Percentiles rank a stretch among this genome's conserved stretches.
These are phyloP conservation scores for Beauveria australis DNA, from an alignment of 2,329 filamentous ascomycete species.

Conservation along the genomic window DNA sequence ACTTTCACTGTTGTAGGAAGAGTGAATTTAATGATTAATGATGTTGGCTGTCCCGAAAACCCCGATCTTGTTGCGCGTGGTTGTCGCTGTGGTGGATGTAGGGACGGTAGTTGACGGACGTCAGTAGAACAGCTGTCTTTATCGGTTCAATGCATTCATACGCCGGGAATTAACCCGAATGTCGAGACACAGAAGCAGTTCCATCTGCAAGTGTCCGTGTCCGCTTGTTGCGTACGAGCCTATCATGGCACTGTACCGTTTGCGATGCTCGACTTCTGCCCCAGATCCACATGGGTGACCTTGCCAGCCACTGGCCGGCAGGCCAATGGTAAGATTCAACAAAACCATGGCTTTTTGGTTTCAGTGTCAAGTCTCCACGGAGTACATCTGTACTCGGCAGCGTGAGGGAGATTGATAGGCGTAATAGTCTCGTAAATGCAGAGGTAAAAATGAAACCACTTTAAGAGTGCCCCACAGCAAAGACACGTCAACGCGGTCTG, in stretches of 20 bases:
- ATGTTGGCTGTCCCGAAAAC: no score
- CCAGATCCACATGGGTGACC: background rate
- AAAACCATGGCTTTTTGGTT: background rate
- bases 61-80: no score
- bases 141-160: background rate
- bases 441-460: conserved; percentile 9
- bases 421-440: background rate
- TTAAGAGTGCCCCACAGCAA: background rate
- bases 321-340: background rate
- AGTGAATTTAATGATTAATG: no score
- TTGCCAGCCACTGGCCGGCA: background rate
- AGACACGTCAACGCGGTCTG: background rate
- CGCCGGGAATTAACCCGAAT: background rate
- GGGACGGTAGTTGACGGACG: no score
- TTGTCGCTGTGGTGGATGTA: no score
- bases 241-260: background rate
- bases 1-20: no score
- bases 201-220: background rate
- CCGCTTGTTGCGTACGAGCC: background rate
- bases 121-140: no score
- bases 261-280: background rate
- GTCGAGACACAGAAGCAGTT: background rate
- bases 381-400: no score
- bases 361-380: background rate
- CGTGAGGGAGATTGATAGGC: background rate